Base-by-base conservation (phyloP, 306 rosid species). In the Begonia masoniana region DNA sequence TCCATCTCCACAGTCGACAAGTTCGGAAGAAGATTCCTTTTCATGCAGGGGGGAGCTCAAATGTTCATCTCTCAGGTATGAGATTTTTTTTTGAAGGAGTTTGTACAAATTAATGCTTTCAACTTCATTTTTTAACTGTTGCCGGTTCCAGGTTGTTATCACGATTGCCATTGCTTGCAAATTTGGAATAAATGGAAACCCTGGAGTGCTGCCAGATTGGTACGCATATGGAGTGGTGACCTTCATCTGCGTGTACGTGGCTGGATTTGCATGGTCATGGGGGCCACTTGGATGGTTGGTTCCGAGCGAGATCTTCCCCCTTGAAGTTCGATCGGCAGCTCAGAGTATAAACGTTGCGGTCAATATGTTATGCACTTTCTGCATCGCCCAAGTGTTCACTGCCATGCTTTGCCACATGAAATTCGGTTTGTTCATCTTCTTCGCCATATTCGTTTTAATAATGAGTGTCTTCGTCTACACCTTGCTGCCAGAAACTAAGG, bases 201-300 rank as follows among this genome's bases (percentile, higher is more conserved):
- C 91, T 1, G 96, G 82, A 1, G 45, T 9, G 9, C 41, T 87
- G 23, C 69, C 85, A 0, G 50, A 41, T n/a, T 61, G 72, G 73
- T 87, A 78, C 61, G 87, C 92, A 1, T 0, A 12, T 46, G 47
- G 41, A 2, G 17, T 84, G 51, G 92, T 84, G 16, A 13, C 36
- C 15, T 48, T 77, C 7, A 84, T 84, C 2, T 84, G 94, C n/a
- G 6, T 62, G 0, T 79, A 77, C 12, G 85, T 81, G 9, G 58
- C 83, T 0, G 88, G 82, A 35, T 88, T 41, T 13, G 94, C 85
- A 0, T 88, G 92, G 91, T 83, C 91, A 1, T 87, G 94, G 96
- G 96, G 94, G 5, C 94, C 94, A 54, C 66, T 87, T 2, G 94
- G 87, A 0, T 87, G 96, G 94, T 60, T 87, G 52, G 94, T 78